Percentiles rank a stretch among this genome's conserved stretches.
Conservation (phyloP, 768 basidiomycete genomes). For the Myochromella boudieri region DNA sequence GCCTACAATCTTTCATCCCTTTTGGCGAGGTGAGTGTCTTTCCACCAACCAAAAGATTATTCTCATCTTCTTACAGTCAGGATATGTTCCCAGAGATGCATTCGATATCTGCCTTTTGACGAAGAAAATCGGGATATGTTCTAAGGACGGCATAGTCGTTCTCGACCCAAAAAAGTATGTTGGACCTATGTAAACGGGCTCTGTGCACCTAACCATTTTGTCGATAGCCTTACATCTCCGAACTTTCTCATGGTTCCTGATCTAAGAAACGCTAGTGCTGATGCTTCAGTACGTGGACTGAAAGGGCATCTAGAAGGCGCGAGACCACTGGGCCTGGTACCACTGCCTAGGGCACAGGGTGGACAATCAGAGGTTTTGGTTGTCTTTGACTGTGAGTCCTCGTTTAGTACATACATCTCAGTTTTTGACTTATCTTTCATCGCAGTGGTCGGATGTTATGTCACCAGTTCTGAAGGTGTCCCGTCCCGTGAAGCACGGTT, state of each 20-base stretch:
- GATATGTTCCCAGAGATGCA: constrained; percentile 72
- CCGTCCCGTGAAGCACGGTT: constrained; percentile 62
- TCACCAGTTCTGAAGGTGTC: constrained; percentile 66
- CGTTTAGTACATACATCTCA: not conserved
- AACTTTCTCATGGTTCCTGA: constrained; percentile 58
- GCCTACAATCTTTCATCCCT: constrained; percentile 52
- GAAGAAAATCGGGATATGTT: constrained; percentile 66
- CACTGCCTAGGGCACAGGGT: constrained; percentile 30
- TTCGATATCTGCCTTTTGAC: constrained; percentile 57
- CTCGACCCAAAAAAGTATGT: constrained; percentile 68
- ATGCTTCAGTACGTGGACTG: constrained; percentile 45
- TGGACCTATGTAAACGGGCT: too few species aligned
- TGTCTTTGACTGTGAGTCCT: constrained; percentile 67
- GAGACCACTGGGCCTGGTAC: constrained; percentile 68
- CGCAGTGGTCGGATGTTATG: constrained; percentile 73
- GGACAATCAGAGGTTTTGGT: constrained; percentile 54
- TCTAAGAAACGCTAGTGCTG: constrained; percentile 39
- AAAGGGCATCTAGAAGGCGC: constrained; percentile 57
- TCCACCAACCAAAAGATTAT: too few species aligned
- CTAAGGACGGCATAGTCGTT: constrained; percentile 63
- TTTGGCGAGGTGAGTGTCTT: constrained; percentile 60
- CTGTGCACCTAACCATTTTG: not conserved
- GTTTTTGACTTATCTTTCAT: constrained; percentile 4
- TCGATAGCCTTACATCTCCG: constrained; percentile 38
- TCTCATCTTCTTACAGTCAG: constrained; percentile 51